Evolutionary conservation across 108 stramenopile genomes (phyloP).

Genomic region (Hondaea fermentalgiana): DNA sequence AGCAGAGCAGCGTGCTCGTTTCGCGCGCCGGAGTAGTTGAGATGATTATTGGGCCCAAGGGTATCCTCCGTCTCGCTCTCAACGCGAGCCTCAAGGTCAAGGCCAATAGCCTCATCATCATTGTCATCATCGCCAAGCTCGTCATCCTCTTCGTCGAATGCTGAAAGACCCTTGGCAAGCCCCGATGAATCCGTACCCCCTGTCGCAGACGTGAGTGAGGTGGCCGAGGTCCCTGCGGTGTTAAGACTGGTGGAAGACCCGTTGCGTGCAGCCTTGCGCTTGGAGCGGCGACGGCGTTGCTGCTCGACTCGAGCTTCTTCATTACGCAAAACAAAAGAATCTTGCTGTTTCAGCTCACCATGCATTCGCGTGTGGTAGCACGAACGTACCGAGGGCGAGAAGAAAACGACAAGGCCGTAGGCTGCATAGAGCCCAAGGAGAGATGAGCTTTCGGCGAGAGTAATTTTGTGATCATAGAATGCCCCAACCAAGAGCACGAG

Average conservation of each 20-base stretch:
- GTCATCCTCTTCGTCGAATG: neutral
- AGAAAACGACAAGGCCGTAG: neutral
- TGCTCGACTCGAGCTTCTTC: neutral
- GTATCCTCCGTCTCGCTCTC: no score
- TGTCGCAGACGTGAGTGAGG: neutral
- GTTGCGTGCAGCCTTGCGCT: neutral
- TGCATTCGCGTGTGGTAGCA: neutral
- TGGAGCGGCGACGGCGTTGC: neutral
- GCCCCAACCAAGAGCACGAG: neutral
- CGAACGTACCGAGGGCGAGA: neutral
- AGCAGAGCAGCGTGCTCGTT: no score
- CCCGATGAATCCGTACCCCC: neutral
- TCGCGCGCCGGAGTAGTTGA: no score
- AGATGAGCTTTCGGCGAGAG: neutral
- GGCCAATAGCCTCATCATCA: neutral
- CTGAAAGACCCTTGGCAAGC: no score
- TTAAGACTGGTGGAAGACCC: neutral
- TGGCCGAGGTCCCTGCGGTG: neutral
- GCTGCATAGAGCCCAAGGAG: neutral
- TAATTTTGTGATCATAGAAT: neutral
- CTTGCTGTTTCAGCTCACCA: neutral
- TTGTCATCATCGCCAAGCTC: neutral
- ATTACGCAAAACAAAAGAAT: neutral
- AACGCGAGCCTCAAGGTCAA: neutral
- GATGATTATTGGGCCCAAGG: no score